These are phyloP conservation scores for Backusella morwellensis DNA, from an alignment of 192 early-diverging fungal genomes.

Conservation along the genomic window DNA sequence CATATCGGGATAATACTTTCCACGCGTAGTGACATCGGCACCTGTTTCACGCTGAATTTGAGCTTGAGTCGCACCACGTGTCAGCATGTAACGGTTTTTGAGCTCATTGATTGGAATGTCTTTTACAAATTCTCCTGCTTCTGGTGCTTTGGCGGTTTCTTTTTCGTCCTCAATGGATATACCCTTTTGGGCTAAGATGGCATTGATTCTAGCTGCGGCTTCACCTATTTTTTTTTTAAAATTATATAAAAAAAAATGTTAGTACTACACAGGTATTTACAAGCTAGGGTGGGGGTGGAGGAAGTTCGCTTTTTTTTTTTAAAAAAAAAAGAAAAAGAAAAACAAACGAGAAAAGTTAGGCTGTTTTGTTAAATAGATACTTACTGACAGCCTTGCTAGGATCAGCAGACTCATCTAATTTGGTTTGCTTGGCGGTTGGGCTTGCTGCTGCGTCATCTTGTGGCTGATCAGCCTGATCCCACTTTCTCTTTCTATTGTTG, in stretches of 20 bases:
- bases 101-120: slow-evolving; percentile 84
- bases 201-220: slow-evolving; percentile 54
- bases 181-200: slow-evolving; percentile 53
- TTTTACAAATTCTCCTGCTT: slow-evolving; percentile 46
- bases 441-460: slow-evolving; percentile 11
- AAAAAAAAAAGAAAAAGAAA: too few relatives aligned
- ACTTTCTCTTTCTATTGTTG: slow-evolving; percentile 37
- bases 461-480: slow-evolving; percentile 43
- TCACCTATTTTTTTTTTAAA: slow-evolving; percentile 22
- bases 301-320: not conserved
- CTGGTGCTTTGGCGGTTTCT: not conserved
- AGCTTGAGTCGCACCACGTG: slow-evolving; percentile 72
- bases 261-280: not conserved
- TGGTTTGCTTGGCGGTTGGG: slow-evolving; percentile 8
- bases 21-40: slow-evolving; percentile 79
- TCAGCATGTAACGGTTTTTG: slow-evolving; percentile 76
- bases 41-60: slow-evolving; percentile 76
- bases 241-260: not conserved
- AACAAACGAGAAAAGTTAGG: not conserved
- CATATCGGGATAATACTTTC: slow-evolving; percentile 77
- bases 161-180: slow-evolving; percentile 33
- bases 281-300: not conserved
- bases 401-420: slow-evolving; percentile 14
- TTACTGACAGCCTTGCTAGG: slow-evolving; percentile 35
- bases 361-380: not conserved